A percentile compares a stretch with the other conserved stretches of the same genome.
These are phyloP conservation scores for Nicotiana knightiana DNA, from an alignment of 257 asterid species.

Conservation along the genomic window DNA sequence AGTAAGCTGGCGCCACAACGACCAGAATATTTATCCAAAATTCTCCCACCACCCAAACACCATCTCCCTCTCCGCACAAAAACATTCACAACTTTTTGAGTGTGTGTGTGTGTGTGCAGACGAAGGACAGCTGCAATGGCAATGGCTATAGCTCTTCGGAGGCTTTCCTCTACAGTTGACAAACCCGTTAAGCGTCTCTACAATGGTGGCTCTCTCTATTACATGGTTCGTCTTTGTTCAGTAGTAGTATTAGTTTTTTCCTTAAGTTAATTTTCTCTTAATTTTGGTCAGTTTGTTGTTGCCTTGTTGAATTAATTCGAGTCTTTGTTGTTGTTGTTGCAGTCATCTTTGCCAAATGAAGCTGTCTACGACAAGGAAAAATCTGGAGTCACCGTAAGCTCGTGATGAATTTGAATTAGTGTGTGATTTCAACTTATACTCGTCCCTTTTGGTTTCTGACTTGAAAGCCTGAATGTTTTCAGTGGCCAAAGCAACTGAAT, in stretches of 20 bases:
- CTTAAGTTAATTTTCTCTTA: not conserved
- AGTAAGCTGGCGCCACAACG: slow-evolving; percentile 5
- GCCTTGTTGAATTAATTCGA: not conserved
- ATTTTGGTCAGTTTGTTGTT: not conserved
- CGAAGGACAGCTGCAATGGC: slow-evolving; percentile 41
- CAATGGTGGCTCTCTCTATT: slow-evolving; percentile 55
- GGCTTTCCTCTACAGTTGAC: slow-evolving; percentile 61
- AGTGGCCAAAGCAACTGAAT: slow-evolving; percentile 86
- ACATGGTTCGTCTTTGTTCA: slow-evolving; percentile 42
- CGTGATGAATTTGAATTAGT: not conserved
- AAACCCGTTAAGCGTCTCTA: slow-evolving; percentile 54
- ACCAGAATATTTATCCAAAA: slow-evolving; percentile 42
- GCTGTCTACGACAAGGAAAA: slow-evolving; percentile 82
- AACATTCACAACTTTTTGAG: not conserved
- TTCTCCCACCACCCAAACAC: slow-evolving; percentile 60
- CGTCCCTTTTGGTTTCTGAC: not conserved
- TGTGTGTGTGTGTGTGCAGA: not conserved
- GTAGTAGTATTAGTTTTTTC: not conserved
- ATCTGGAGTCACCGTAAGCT: slow-evolving; percentile 59
- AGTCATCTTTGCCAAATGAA: slow-evolving; percentile 75
- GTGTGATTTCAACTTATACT: not conserved
- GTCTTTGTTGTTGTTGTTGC: not conserved
- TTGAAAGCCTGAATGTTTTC: not conserved
- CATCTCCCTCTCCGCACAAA: not conserved
- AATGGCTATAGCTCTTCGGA: slow-evolving; percentile 77